These are phyloP conservation scores for Hapsidospora chrysogenum DNA, from an alignment of 495 filamentous ascomycete genomes.

Conservation along the genomic window DNA sequence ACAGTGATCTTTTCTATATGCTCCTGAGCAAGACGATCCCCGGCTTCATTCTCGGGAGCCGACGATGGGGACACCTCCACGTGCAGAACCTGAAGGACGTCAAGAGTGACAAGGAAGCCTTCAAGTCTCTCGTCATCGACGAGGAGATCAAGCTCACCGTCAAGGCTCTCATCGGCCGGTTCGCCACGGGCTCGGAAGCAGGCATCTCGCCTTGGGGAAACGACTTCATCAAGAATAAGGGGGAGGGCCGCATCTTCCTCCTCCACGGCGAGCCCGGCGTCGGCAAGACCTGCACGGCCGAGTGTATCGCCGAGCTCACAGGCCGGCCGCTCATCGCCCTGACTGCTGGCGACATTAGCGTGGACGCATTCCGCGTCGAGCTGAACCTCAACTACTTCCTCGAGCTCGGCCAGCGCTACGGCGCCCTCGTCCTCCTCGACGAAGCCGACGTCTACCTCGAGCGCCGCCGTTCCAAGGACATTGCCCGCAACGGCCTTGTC, in stretches of 20 bases:
- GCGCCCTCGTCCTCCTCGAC: constrained; percentile 23
- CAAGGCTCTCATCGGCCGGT: constrained; percentile 21
- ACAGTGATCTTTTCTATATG: constrained; percentile 16
- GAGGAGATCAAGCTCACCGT: constrained; percentile 21
- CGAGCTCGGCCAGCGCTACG: constrained; percentile 22
- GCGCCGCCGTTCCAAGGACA: constrained; percentile 50
- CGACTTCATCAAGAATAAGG: constrained; percentile 29
- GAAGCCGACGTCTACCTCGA: constrained; percentile 37
- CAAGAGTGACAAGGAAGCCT: constrained; percentile 13
- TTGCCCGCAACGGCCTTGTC: constrained; percentile 63
- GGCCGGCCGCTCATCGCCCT: constrained; percentile 19
- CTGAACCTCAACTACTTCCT: constrained; percentile 21
- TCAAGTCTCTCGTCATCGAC: constrained; percentile 23
- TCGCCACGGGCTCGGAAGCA: constrained; percentile 16
- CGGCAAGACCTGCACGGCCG: constrained; percentile 32
- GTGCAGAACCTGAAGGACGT: constrained; percentile 8
- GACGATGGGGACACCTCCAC: constrained; percentile 18
- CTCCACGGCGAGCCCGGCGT: constrained; percentile 36
- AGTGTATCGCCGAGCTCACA: constrained; percentile 22
- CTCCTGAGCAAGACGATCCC: constrained; percentile 15
- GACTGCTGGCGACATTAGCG: constrained; percentile 19
- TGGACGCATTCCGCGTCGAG: constrained; percentile 15
- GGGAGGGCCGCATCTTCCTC: constrained; percentile 32
- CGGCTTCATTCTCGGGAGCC: constrained; percentile 19
- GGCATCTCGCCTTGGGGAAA: constrained; percentile 14